Percentiles rank a stretch among this genome's conserved stretches.
Evolutionary conservation across 2,329 filamentous ascomycete genomes (phyloP).

Genomic region (Alternaria longipes): DNA sequence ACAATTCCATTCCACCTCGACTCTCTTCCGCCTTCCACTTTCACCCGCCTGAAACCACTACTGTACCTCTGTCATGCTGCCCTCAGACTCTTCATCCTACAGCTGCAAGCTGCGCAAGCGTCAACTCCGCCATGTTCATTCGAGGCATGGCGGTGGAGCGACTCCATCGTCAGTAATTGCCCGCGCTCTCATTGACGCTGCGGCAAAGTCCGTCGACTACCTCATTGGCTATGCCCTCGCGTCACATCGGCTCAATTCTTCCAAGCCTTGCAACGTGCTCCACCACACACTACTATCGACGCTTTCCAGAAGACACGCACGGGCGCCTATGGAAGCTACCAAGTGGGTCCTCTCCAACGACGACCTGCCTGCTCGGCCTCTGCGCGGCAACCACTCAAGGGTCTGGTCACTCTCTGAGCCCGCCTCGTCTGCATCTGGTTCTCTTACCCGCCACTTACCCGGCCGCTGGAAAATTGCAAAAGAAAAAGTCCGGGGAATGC

Average conservation of each 20-base stretch:
- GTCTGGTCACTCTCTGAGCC: constrained; percentile 18
- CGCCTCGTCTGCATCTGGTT: constrained; percentile 7
- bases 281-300: constrained; percentile 13
- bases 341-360: constrained; percentile 20
- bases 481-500: constrained; percentile 21
- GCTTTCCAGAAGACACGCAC: constrained; percentile 35
- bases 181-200: constrained; percentile 11
- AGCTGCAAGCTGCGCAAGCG: constrained; percentile 7
- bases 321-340: constrained; percentile 21
- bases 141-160: constrained; percentile 16
- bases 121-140: constrained; percentile 5
- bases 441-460: constrained; percentile 16
- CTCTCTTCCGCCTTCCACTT: neutral
- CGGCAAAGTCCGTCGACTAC: constrained; percentile 17
- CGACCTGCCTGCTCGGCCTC: constrained; percentile 17
- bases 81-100: constrained; percentile 25
- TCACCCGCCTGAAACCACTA: neutral
- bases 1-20: neutral
- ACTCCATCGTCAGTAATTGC: constrained; percentile 2
- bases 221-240: constrained; percentile 13
- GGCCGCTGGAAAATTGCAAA: constrained; percentile 20
- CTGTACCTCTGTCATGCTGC: constrained; percentile 27
- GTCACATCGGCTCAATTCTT: constrained; percentile 17
- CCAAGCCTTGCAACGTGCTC: constrained; percentile 14
- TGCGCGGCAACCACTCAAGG: constrained; percentile 35